Base-by-base conservation (phyloP, 352 stramenopile species). In the Blastocystis sp. region DNA sequence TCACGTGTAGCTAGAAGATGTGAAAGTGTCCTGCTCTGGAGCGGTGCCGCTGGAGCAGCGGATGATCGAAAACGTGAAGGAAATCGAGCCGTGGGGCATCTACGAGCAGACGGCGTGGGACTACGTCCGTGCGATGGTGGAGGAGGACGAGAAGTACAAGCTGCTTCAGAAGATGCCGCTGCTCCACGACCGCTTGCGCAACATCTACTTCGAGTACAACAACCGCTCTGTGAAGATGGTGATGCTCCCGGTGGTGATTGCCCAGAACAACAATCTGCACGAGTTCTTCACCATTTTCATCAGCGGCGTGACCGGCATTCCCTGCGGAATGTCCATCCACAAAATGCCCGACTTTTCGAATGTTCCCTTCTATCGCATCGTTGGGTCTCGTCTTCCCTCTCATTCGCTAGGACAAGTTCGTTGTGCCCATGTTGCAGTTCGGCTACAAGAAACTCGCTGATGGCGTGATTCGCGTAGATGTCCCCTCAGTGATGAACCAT, bases 221-320 rank as follows among this genome's bases (percentile, higher is more conserved):
- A 84, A 84, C 28, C 74, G 74, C 52, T 70, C 57, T 52, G 74
- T 84, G 17, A 84, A 84, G 28, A 84, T 84, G 74, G 74, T 84
- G 52, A 84, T 84, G 74, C 74, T 84, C 21, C 74, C 74, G 10
- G 74, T 84, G 3, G 42, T 63, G 2, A 84, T 84, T 28, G 74
- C 74, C 54, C 74, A 84, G 74, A 84, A 84, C 74, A 84, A 84
- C 40, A 42, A 84, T 28, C 45, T 84, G 40, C 74, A 84, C 28
- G 74, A 84, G 2, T 84, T 84, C n/a, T 84, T 84, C 74, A 84
- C 59, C 54, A 84, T 84, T 42, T 84, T 84, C 60, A 84, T 84
- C 74, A 84, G 74, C 43, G 74, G 74, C 21, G 57, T 69, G n/a
- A 84, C 74, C 9, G 74, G 74, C 14, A 70, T 84, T 52, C 74